Conservation (phyloP, 768 basidiomycete species). For the Suillus brevipes region DNA sequence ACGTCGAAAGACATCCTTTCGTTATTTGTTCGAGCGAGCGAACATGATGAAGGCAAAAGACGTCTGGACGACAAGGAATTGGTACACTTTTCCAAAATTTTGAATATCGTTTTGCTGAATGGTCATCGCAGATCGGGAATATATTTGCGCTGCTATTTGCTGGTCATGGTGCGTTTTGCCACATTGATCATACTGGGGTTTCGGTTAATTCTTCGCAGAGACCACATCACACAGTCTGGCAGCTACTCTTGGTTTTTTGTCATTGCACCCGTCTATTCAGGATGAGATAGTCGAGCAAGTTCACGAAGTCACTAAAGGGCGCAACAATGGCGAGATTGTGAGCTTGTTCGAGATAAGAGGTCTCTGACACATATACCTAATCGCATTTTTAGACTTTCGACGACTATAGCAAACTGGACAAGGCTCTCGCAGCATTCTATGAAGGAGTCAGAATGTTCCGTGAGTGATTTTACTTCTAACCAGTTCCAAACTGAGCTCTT, state of each 20-base stretch:
- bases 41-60: slow-evolving; percentile 19
- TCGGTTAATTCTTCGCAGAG: slow-evolving; percentile 20
- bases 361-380: not conserved
- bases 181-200: not conserved
- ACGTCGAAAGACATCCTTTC: slow-evolving; percentile 22
- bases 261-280: slow-evolving; percentile 31
- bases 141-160: slow-evolving; percentile 54
- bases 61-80: slow-evolving; percentile 20
- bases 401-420: slow-evolving; percentile 30
- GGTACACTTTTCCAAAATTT: slow-evolving; percentile 5
- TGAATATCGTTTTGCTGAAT: not conserved
- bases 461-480: slow-evolving; percentile 15
- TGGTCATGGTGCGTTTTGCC: slow-evolving; percentile 48
- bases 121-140: slow-evolving; percentile 49
- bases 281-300: slow-evolving; percentile 35
- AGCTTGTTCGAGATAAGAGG: not conserved
- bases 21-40: slow-evolving; percentile 22
- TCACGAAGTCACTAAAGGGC: slow-evolving; percentile 22
- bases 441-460: slow-evolving; percentile 38
- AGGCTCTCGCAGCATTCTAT: slow-evolving; percentile 29
- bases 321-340: slow-evolving; percentile 19
- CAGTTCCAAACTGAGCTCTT: not conserved
- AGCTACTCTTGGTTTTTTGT: slow-evolving; percentile 33
- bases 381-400: slow-evolving; percentile 17
- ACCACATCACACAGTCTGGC: slow-evolving; percentile 35